phyloP scores from a whole-genome alignment of 1,284 basidiomycete genomes.

The Moesziomyces sp. region DNA sequence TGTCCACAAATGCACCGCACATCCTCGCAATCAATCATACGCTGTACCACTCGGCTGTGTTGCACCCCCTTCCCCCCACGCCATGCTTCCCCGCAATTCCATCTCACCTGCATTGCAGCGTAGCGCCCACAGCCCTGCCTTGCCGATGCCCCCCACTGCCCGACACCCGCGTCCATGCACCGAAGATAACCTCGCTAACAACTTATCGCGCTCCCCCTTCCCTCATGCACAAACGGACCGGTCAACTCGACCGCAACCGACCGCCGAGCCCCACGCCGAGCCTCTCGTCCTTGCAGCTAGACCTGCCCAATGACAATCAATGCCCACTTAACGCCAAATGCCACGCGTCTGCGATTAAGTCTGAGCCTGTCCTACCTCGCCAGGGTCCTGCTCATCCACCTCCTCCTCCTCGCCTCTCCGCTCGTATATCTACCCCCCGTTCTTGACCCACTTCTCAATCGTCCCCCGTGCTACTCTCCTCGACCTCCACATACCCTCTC shows the following conservation, averaged over 20 bases:
- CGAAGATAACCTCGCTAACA: not conserved
- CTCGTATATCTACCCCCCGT: constrained; percentile 20
- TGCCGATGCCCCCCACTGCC: not conserved
- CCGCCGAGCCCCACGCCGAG: not conserved
- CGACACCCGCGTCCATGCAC: not conserved
- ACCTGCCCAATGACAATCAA: not conserved
- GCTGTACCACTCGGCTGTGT: not conserved
- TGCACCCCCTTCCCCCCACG: not conserved
- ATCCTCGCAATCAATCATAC: not conserved
- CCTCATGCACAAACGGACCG: constrained; percentile 29
- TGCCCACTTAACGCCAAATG: not conserved
- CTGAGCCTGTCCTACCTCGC: not conserved
- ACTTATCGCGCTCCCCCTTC: not conserved
- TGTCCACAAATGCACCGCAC: not conserved
- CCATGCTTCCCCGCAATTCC: not conserved
- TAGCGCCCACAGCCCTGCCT: not conserved
- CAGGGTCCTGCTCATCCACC: not conserved
- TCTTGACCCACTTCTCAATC: too few relatives aligned
- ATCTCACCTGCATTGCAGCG: not conserved
- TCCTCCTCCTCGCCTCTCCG: not conserved
- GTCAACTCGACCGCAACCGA: constrained; percentile 14
- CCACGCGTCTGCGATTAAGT: not conserved
- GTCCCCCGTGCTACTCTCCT: too few relatives aligned
- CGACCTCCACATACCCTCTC: not conserved
- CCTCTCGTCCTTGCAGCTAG: not conserved